Evolutionary conservation across 1,139 yeast species (phyloP), one percentile per base, ranked within the genome.

Genomic region (Hansenula sp.): DNA sequence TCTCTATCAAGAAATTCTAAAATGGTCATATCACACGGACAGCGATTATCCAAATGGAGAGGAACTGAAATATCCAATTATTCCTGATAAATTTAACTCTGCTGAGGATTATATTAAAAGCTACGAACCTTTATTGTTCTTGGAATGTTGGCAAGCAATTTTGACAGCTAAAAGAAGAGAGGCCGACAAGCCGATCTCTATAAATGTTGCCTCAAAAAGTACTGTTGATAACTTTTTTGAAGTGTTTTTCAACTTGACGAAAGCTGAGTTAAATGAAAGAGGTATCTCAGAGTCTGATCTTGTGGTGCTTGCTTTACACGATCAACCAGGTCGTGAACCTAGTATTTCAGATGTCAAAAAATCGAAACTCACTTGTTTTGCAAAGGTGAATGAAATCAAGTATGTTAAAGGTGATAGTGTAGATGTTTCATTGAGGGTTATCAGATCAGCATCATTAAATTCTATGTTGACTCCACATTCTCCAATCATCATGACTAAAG

Each of bases 61-160:
- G 30, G 59, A 49, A 37, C 46, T 69, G 1, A 66, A 68, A 37
- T 59, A 57, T 19, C 57, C 64, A 33, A 36, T 36, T 0, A 72
- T 77, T 9, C 62, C 65, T 8, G 73, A 74, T 40, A 49, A 60
- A 2, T 92, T 86, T 56, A 48, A 54, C 0, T 68, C 76, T 42
- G 79, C 81, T 2, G 68, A 66, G 14, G 88, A 84, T 6, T 94
- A 94, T 56, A 74, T 73, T 37, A 66, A 69, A 29, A 69, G 76
- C 0, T 83, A 87, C 56, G 88, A 82, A 51, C 97, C 98, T 0
- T 67, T 94, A 36, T 65, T 94, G 36, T 67, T 90, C 64, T 65
- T 90, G 35, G 98, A 94, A 65, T 86, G 96, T 48, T 94, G 97
- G 97, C 96, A 90, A 56, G 86, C 89, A 0, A 76, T 94, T 28